Base-by-base conservation (phyloP, 2,329 filamentous ascomycete species). In the Torrubiella hemipterigena region DNA sequence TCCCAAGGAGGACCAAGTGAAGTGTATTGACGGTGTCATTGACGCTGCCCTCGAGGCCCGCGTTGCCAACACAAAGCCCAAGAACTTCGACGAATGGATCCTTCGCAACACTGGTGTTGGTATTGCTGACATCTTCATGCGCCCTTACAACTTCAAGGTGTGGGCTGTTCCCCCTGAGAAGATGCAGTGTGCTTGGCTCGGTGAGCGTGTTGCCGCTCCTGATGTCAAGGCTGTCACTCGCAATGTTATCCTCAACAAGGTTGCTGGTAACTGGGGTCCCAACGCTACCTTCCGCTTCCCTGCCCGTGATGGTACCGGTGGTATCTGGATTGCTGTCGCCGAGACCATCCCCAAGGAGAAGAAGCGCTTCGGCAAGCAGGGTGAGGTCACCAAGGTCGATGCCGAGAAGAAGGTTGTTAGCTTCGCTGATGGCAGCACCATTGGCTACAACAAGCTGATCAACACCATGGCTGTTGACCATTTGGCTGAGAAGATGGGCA, bases 101-200 rank as follows among this genome's bases (percentile, higher is more conserved):
- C 56, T 93, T 46, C 75, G 86, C 47, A 86, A 78, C 63, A 84
- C 81, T 65, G 86, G 86, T 49, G 66, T 71, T 45, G 83, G 84
- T 46, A 71, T 94, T 49, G 85, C 85, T 39, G 75, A 93, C 56
- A 67, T 85, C 42, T 94, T 94, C 72, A 94, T 94, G 86, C 69
- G 86, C 48, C 86, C 86, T 30, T 94, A 94, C 70, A 94, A 94
- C 73, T 94, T 77, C 75, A 94, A 94, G 65, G 86, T 94, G 51
- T 94, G 86, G 86, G 86, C 85, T 41, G 84, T 94, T 44, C 86
- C 86, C 30, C 22, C 22, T n/a, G 6, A 12, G 16, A 46, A 91
- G 84, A 94, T 94, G 86, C 86, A 93, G 80, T 91, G 83, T 58
- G 65, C 76, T 54, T 94, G 86, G 86, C 78, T 93, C 37, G 86